Conservation (phyloP, 345 rosid species). For the Salix suchowensis region DNA sequence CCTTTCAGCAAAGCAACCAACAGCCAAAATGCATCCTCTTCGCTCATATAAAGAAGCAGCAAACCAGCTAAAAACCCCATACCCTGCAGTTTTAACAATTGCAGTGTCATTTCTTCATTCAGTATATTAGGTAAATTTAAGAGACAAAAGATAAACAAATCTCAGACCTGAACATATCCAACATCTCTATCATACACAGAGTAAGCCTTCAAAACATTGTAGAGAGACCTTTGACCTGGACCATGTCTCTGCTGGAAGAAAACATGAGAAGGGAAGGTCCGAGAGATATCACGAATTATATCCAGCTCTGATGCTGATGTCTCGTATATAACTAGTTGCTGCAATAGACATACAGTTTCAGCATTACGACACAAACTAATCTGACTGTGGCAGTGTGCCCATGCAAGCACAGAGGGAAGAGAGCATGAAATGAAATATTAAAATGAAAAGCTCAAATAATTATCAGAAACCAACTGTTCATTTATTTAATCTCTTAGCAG, state of each 20-base stretch:
- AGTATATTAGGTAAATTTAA: conserved; percentile 4
- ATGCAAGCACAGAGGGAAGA: neutral
- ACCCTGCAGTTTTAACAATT: conserved; percentile 52
- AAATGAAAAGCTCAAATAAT: neutral
- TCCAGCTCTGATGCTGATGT: conserved; percentile 91
- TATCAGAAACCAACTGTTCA: neutral
- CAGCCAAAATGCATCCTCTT: conserved; percentile 98
- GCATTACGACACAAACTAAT: neutral
- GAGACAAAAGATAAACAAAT: neutral
- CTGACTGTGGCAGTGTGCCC: neutral
- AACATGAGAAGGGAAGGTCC: conserved; percentile 93
- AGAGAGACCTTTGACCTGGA: conserved; percentile 94
- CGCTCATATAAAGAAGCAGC: conserved; percentile 95
- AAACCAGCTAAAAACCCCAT: conserved; percentile 93
- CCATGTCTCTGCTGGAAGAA: conserved; percentile 99
- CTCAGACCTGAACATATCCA: conserved; percentile 89
- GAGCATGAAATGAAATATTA: neutral
- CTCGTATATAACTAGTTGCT: conserved; percentile 90
- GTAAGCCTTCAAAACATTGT: conserved; percentile 94
- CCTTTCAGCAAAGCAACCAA: conserved; percentile 95
- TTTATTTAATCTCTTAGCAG: neutral
- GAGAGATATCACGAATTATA: conserved; percentile 88
- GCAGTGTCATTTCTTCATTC: conserved; percentile 8
- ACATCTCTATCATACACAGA: conserved; percentile 93
- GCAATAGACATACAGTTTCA: conserved; percentile 21